Conservation (phyloP, 768 basidiomycete species). For the Mycena galericulata region DNA sequence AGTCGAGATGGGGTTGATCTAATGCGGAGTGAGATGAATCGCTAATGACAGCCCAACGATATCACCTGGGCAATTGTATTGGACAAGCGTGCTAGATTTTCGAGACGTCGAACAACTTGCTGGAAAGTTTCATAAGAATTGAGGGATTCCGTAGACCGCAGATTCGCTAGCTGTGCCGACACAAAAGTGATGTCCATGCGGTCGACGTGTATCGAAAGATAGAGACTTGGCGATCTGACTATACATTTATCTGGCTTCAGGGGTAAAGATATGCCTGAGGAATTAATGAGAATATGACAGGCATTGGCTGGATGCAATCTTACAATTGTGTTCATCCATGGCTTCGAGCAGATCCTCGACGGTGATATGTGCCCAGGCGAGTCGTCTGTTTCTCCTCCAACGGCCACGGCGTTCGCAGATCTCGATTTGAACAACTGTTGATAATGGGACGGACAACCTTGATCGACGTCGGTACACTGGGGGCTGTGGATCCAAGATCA, state of each 20-base stretch:
- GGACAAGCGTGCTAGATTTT: neutral
- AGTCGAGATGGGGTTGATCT: slow-evolving; percentile 10
- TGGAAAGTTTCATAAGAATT: neutral
- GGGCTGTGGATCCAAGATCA: neutral
- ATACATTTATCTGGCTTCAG: neutral
- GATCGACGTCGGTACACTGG: neutral
- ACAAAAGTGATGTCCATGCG: neutral
- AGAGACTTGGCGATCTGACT: neutral
- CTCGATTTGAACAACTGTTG: neutral
- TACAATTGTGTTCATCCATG: neutral
- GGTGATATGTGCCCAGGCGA: neutral
- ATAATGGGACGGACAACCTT: neutral
- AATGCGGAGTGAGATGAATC: too few relatives aligned
- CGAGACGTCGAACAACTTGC: neutral
- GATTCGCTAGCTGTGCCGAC: neutral
- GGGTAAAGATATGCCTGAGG: neutral
- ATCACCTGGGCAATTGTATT: slow-evolving; percentile 5
- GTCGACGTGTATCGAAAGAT: neutral
- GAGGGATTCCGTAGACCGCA: neutral
- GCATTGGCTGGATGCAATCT: neutral
- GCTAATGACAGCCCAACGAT: too few relatives aligned
- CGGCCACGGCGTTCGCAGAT: neutral
- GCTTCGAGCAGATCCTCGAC: neutral
- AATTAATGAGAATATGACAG: neutral
- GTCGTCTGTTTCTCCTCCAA: neutral